Evolutionary conservation across 805 yeast species (phyloP).

Genomic region (Maudiozyma pseudohumilis): DNA sequence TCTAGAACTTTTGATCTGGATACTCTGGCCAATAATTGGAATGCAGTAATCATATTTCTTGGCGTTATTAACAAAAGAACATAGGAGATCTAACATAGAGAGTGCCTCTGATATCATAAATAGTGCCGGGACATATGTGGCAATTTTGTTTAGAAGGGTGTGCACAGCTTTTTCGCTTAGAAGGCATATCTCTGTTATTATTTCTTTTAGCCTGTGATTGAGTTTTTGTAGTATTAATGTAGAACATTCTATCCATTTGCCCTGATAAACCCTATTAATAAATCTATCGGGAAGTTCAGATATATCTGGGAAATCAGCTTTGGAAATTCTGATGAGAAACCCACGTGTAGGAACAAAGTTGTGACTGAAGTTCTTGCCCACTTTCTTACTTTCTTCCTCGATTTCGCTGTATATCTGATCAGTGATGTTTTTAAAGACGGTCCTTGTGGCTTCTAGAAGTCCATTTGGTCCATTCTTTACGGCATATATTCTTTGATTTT

Average conservation of each 20-base stretch:
- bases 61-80: slow-evolving; percentile 27
- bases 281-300: slow-evolving; percentile 27
- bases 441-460: slow-evolving; percentile 35
- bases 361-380: slow-evolving; percentile 23
- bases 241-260: slow-evolving; percentile 30
- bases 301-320: slow-evolving; percentile 8
- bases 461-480: slow-evolving; percentile 38
- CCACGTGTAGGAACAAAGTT: slow-evolving; percentile 32
- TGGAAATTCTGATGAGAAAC: slow-evolving; percentile 29
- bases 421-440: slow-evolving; percentile 30
- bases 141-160: slow-evolving; percentile 21
- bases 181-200: slow-evolving; percentile 33
- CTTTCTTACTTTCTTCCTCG: slow-evolving; percentile 17
- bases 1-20: slow-evolving; percentile 28
- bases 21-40: slow-evolving; percentile 32
- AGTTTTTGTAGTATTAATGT: slow-evolving; percentile 34
- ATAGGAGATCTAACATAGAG: slow-evolving; percentile 34
- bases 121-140: slow-evolving; percentile 26
- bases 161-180: slow-evolving; percentile 35
- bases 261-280: slow-evolving; percentile 27
- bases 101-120: slow-evolving; percentile 38
- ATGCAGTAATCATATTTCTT: slow-evolving; percentile 19
- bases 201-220: slow-evolving; percentile 33
- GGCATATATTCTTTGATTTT: slow-evolving; percentile 37
- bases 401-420: slow-evolving; percentile 30